Evolutionary conservation across 192 early-diverging fungal genomes (phyloP).

Genomic region (Backusella tarrabulga): DNA sequence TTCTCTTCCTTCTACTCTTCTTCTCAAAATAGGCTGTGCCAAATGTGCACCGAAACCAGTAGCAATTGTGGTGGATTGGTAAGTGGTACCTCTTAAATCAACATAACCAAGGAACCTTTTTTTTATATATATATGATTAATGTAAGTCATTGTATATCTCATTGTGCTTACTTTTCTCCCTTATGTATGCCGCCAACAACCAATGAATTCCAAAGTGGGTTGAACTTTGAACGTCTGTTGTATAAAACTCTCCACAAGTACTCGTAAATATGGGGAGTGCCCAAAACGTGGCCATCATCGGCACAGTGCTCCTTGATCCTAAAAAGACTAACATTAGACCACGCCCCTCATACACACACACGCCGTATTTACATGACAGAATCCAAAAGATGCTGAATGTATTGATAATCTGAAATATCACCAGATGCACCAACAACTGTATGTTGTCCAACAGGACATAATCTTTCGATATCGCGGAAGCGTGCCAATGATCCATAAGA

Average conservation of each 20-base stretch:
- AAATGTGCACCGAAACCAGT: conserved; percentile 93
- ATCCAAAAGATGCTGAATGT: conserved; percentile 83
- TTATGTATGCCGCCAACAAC: conserved; percentile 86
- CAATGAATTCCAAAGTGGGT: conserved; percentile 96
- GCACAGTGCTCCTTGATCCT: conserved; percentile 86
- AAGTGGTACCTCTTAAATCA: conserved; percentile 93
- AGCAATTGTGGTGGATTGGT: conserved; percentile 85
- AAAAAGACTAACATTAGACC: not conserved
- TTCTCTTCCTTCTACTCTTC: conserved; percentile 83
- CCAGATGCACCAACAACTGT: conserved; percentile 92
- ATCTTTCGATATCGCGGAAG: conserved; percentile 86
- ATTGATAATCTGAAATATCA: conserved; percentile 94
- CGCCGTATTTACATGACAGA: conserved; percentile 59
- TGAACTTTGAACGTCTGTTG: conserved; percentile 77
- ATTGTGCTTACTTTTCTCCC: conserved; percentile 58
- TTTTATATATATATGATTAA: not conserved
- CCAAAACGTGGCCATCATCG: conserved; percentile 87
- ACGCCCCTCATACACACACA: not conserved
- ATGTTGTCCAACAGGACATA: conserved; percentile 74
- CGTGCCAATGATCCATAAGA: conserved; percentile 93
- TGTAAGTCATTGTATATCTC: too few relatives aligned
- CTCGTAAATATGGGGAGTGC: conserved; percentile 86
- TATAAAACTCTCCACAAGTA: conserved; percentile 93
- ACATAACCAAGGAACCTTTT: conserved; percentile 83
- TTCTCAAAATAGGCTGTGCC: conserved; percentile 90